Base-by-base conservation (phyloP, 805 yeast genomes). In the Helenozyma baotianmanensis region DNA sequence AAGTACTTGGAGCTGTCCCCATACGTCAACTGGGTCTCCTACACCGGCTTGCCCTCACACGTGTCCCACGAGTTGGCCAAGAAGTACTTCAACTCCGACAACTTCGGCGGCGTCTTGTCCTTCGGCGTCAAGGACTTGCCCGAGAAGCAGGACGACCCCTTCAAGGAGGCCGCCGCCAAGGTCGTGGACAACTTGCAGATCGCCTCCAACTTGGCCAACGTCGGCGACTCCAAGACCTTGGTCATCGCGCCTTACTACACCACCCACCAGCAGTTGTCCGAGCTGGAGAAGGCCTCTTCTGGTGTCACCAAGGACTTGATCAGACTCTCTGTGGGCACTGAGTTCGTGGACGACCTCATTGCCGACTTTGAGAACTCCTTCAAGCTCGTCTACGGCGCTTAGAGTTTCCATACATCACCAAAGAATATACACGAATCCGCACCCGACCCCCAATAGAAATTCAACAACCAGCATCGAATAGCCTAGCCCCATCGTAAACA, bases 221-320 rank as follows among this genome's bases (percentile, higher is more conserved):
- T 90, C 38, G 98, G 98, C 56, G 98, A 90, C 55, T 80, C 90
- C 31, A 92, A 90, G 70, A 86, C 97, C 27, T 74, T 90, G 56
- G 95, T 90, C 38, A 90, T 90, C 60, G 89, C 96, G 34, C 98
- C 98, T 45, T 89, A 82, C 73, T 87, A 76, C 64, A 92, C 97
- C 25, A 90, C 97, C 16, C 98, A 90, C 64, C 89, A 87, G 59
- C 97, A 92, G 68, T 74, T 90, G 54, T 61, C 68, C 25, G 87
- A 84, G 28, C 83, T 79, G 45, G 97, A 87, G 68, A 86, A 85
- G 65, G 36, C 64, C 25, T 78, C 82, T 10, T 72, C 94, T 30
- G 97, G 97, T 62, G 97, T 90, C 37, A 76, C 92, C 35, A 80
- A 82, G 50, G 96, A 86, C 46, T 74, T 87, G 54, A 78, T 90